These are phyloP conservation scores for Eruca vesicaria DNA, from an alignment of 441 rosid genomes.

Conservation along the genomic window DNA sequence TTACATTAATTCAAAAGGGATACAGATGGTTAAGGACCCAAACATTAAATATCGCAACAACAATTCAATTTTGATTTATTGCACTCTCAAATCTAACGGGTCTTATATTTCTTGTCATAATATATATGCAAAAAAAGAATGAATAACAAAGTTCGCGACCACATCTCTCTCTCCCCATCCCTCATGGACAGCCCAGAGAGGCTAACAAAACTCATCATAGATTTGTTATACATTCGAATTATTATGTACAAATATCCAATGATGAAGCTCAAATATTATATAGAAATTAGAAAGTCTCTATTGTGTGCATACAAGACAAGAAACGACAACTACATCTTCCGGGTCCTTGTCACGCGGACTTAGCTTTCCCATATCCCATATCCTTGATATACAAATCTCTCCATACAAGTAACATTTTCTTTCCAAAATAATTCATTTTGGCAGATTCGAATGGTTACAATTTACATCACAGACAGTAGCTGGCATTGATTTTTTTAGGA, in stretches of 20 bases:
- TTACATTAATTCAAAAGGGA: background rate
- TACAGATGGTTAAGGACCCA: conserved; percentile 10
- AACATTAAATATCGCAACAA: conserved; percentile 12
- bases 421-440: background rate
- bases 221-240: background rate
- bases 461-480: conserved; percentile 9
- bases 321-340: conserved; percentile 23
- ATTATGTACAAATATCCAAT: conserved; percentile 7
- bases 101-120: background rate
- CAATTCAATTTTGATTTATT: conserved; percentile 5
- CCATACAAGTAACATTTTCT: background rate
- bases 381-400: background rate
- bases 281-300: background rate
- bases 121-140: background rate
- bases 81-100: background rate
- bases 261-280: background rate
- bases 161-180: background rate
- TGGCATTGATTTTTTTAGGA: conserved; percentile 10
- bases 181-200: conserved; percentile 15
- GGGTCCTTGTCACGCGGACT: conserved; percentile 24
- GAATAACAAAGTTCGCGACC: conserved; percentile 3
- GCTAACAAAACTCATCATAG: conserved; percentile 6
- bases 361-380: conserved; percentile 11
- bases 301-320: conserved; percentile 18
- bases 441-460: conserved; percentile 1